Evolutionary conservation across 2,329 filamentous ascomycete species (phyloP), one percentile per base, ranked within the genome.

Genomic region (Zasmidium angulare): DNA sequence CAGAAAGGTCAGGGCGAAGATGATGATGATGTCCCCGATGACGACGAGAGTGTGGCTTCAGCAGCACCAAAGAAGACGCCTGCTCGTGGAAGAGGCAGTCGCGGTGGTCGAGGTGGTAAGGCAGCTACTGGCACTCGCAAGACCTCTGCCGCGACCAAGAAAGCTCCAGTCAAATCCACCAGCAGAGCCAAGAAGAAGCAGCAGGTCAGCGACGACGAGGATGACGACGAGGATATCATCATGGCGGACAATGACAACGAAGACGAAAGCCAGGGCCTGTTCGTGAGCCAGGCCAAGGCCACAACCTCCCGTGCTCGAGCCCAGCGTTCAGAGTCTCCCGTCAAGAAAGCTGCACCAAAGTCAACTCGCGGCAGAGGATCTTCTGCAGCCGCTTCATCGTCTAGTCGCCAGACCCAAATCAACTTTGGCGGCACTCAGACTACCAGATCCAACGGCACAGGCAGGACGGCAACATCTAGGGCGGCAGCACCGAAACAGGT

Each of bases 1-100:
- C 77, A 81, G 50, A 82, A 79, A 17, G 79, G 78, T 14, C 75
- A 77, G 46, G 77, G 77, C 36, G 79, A 73, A 3, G 75, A 76
- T 17, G 72, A 75, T 2, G 80, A 74, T 7, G 26, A 29, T 4
- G 26, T 11, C n/a, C 3, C n/a, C 12, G 76, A 76, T 14, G 72
- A 76, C n/a, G 56, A 67, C 23, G 69, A 68, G 6, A 66, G 62
- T 50, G 59, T 59, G 9, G 59, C 72, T 20, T 64, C 70, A 46
- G 68, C 70, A 46, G 68, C 2, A 63, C 75, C 20, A 76, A 55
- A 75, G 53, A 72, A 75, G 58, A 74, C 74, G 21, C 72, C 77
- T 24, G 72, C 76, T 20, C 48, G 58, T 53, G 56, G 56, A 11
- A 76, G 82, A 55, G 79, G 79, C 12, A 71, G 77, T 40, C 78